Conservation (phyloP, 106 monocot genomes). For the Posidonia australis region DNA sequence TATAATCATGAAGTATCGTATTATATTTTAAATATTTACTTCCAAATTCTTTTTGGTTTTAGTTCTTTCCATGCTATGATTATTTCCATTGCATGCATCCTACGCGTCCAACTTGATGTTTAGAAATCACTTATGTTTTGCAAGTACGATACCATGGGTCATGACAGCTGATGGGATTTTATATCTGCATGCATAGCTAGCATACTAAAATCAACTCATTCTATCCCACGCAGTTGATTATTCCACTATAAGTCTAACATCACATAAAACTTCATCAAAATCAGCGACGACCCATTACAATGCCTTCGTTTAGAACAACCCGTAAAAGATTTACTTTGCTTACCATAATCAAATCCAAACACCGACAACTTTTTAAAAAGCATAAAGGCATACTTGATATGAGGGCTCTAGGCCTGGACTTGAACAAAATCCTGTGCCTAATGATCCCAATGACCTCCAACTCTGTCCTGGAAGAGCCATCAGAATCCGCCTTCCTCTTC, state of each 20-base stretch:
- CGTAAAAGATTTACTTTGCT: not conserved
- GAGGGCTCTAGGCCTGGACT: conserved; percentile 67
- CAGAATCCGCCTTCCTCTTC: conserved; percentile 28
- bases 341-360: not conserved
- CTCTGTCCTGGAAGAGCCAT: conserved; percentile 14
- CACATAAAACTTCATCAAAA: too few relatives aligned
- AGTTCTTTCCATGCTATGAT: not conserved
- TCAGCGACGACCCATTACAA: not conserved
- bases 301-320: not conserved
- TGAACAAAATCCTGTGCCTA: conserved; percentile 79
- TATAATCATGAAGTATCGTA: not conserved
- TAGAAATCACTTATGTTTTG: too few relatives aligned
- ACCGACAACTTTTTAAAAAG: not conserved
- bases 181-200: not conserved
- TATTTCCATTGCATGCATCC: too few relatives aligned
- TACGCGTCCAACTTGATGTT: too few relatives aligned
- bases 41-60: not conserved
- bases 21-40: not conserved
- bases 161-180: not conserved
- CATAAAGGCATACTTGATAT: conserved; percentile 20
- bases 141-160: too few relatives aligned
- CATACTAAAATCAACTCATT: not conserved
- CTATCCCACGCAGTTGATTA: too few relatives aligned
- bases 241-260: too few relatives aligned
- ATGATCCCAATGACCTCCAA: conserved; percentile 78